Base-by-base conservation (phyloP, 345 rosid species). In the Syzygium oleosum region DNA sequence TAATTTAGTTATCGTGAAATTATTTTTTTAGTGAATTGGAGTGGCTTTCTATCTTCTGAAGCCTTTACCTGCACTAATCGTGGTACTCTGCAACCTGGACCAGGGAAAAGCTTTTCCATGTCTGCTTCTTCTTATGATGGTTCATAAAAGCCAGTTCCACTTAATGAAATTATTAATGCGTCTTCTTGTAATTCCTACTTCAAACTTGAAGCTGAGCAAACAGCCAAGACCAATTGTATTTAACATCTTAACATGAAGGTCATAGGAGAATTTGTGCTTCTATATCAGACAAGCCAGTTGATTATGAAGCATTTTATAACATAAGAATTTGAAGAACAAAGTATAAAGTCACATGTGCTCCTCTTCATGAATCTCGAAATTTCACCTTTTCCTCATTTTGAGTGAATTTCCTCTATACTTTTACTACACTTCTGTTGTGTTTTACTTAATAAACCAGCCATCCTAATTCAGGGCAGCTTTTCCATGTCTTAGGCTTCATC, bases 401-500 rank as follows among this genome's bases (percentile, higher is more conserved):
- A 38, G 79, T 68, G 79, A 41, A 68, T 68, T 68, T 34, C 23
- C 46, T 9, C 12, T 34, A 11, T 23, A 17, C 79, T 34, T 9
- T 34, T 41, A 68, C 46, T 68, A 9, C 19, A 17, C 12, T 68
- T 9, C 12, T 68, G 79, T 68, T 34, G 25, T 34, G 7, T 68
- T 68, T 65, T 34, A 68, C 25, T 68, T 73, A 31, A 49, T 68
- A 68, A 68, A 68, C 46, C 79, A 68, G 79, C 43, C 43, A 73
- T 73, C 49, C 80, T 34, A 38, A 73, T 73, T 68, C 46, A 73
- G 19, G 80, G 25, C 80, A 73, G 80, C 49, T 73, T 85, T 8
- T 89, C 77, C 63, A 54, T 55, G 80, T 86, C 80, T 55, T 87
- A 92, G 94, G 90, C 90, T 58, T 86, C 78, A 51, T 73, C 89